Base-by-base conservation (phyloP, 2,329 filamentous ascomycete genomes). In the Nemania abortiva region DNA sequence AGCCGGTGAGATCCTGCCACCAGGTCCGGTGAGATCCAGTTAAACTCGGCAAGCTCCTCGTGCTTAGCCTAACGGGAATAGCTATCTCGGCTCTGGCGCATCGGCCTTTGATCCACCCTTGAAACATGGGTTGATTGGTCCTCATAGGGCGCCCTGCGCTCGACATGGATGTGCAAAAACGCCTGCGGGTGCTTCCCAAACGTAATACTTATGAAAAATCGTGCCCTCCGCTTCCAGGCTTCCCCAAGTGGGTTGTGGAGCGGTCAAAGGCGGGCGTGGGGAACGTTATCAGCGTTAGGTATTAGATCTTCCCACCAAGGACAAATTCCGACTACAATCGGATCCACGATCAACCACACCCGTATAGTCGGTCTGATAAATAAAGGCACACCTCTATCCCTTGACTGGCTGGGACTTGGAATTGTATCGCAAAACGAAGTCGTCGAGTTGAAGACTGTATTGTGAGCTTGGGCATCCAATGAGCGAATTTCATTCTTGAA, bases 191-290 rank as follows among this genome's bases (percentile, higher is more conserved):
- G 55, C 31, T 56, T 45, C 27, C 45, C 56, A 39, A 62, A 67
- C 64, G 64, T 70, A 70, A 67, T 70, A 60, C 15, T 64, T 67
- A 66, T 60, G 29, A 61, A 52, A 58, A 69, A 55, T 49, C 29
- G 22, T 37, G 11, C 20, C 50, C 37, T 52, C 53, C 50, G 50
- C 24, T 53, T 45, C 34, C 52, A 52, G 11, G 4, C 31, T 59
- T 47, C 27, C 34, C 42, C n/a, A 57, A 56, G 60, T 61, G 64
- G 68, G 18, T 34, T 54, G 18, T 29, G 59, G 65, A n/a, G 50
- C 29, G 58, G 50, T 37, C 55, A 63, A 60, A 37, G 57, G 27
- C 13, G 24, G 39, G 22, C 55, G 55, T 57, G 49, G 61, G 52
- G 50, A n/a, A 61, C 42, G 45, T 10, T 55, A 6, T 24, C 13